Evolutionary conservation across 768 basidiomycete species (phyloP).

Genomic region (Lenzites betulinus): DNA sequence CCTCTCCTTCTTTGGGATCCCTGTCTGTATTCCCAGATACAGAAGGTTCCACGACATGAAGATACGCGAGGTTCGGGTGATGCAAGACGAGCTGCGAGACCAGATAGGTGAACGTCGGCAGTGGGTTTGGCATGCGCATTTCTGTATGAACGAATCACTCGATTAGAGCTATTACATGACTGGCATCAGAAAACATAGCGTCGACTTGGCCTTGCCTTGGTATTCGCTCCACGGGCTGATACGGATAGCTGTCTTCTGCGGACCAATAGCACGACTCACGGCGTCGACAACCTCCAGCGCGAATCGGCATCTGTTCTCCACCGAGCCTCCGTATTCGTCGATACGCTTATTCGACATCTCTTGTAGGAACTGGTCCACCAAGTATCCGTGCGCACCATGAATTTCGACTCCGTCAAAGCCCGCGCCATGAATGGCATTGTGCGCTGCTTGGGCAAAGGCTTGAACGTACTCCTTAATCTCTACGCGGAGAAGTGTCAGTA

Average conservation of each 20-base stretch:
- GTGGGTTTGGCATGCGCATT: conserved; percentile 54
- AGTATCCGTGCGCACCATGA: conserved; percentile 35
- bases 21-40: background rate
- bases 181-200: background rate
- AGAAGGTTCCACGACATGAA: conserved; percentile 37
- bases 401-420: conserved; percentile 35
- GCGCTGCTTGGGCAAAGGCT: conserved; percentile 25
- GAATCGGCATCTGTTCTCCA: conserved; percentile 51
- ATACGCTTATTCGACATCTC: conserved; percentile 42
- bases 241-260: conserved; percentile 43
- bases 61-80: conserved; percentile 44
- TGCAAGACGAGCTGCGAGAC: conserved; percentile 38
- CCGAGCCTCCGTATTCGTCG: conserved; percentile 51
- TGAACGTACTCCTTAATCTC: conserved; percentile 40
- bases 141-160: conserved; percentile 20
- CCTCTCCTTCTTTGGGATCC: conserved; percentile 7
- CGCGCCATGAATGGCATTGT: conserved; percentile 32
- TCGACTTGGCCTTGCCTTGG: conserved; percentile 36
- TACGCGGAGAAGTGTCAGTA: background rate
- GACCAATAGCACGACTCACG: conserved; percentile 43
- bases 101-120: conserved; percentile 53
- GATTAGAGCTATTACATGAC: background rate
- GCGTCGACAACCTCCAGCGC: conserved; percentile 44
- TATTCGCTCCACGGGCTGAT: conserved; percentile 36
- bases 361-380: conserved; percentile 46